A percentile compares a stretch with the other conserved stretches of the same genome.
phyloP scores from a whole-genome alignment of 805 yeast genomes.

The Alloascoidea africana region DNA sequence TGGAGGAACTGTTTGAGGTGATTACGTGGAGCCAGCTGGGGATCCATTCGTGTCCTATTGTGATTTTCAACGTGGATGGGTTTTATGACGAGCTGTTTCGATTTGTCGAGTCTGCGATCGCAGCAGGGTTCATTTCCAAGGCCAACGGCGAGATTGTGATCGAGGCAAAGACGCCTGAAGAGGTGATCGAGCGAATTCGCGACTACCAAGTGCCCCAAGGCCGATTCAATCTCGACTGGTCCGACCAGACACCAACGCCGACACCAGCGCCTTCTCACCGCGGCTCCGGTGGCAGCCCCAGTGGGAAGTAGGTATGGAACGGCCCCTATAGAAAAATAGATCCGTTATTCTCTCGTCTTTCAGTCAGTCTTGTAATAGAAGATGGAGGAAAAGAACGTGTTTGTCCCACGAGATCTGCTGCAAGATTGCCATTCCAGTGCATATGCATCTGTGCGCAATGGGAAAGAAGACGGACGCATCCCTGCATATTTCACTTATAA shows the following conservation, averaged over 20 bases:
- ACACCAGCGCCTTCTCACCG: no score
- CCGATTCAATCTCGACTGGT: slow-evolving; percentile 62
- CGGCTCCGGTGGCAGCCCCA: no score
- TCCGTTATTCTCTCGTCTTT: no score
- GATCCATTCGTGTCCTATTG: slow-evolving; percentile 70
- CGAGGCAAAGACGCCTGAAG: slow-evolving; percentile 54
- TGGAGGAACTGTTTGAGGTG: slow-evolving; percentile 82
- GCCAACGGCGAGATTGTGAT: slow-evolving; percentile 54
- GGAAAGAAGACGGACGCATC: no score
- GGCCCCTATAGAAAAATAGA: no score
- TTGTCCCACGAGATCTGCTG: no score
- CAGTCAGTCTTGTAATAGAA: no score
- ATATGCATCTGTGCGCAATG: no score
- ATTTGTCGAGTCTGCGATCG: slow-evolving; percentile 45
- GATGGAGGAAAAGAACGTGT: no score
- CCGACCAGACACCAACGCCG: slow-evolving; percentile 13
- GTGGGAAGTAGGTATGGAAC: no score
- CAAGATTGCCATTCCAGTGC: no score
- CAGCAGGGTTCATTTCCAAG: slow-evolving; percentile 50
- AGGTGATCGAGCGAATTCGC: slow-evolving; percentile 47
- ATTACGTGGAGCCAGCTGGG: slow-evolving; percentile 87
- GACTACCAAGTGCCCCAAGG: slow-evolving; percentile 56
- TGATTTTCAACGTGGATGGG: slow-evolving; percentile 64
- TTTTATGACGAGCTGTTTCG: slow-evolving; percentile 57
- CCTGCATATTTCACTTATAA: no score